Conservation (phyloP, 805 yeast genomes). For the Debaryomyces hansenii region DNA sequence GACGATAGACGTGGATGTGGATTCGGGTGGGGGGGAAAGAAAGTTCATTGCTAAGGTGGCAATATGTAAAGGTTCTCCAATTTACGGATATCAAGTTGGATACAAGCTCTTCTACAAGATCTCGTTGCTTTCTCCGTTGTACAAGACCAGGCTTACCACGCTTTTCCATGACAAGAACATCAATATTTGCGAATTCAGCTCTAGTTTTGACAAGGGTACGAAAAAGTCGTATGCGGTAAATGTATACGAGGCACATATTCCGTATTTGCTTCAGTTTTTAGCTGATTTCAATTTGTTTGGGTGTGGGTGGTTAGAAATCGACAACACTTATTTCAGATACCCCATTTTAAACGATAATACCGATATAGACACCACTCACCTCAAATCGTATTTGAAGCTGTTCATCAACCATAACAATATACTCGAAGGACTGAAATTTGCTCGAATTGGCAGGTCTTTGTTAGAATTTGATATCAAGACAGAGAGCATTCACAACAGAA, state of each 20-base stretch:
- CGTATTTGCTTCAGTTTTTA: slow-evolving; percentile 72
- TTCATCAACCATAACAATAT: slow-evolving; percentile 28
- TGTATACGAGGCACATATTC: slow-evolving; percentile 75
- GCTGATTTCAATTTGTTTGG: slow-evolving; percentile 84
- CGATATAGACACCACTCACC: slow-evolving; percentile 4
- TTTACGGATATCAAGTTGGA: slow-evolving; percentile 80
- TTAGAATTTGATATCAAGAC: slow-evolving; percentile 74
- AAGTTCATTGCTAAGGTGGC: slow-evolving; percentile 59
- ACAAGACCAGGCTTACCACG: slow-evolving; percentile 52
- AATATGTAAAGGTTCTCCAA: slow-evolving; percentile 71
- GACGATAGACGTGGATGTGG: slow-evolving; percentile 6
- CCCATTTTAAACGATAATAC: slow-evolving; percentile 42
- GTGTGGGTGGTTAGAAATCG: slow-evolving; percentile 69
- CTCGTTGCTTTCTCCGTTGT: slow-evolving; percentile 61
- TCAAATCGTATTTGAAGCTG: slow-evolving; percentile 16
- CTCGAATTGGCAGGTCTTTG: slow-evolving; percentile 60
- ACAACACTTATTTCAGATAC: slow-evolving; percentile 50
- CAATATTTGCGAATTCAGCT: slow-evolving; percentile 1
- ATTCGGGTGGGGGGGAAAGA: slow-evolving; percentile 12
- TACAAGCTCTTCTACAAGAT: slow-evolving; percentile 68
- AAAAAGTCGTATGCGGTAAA: slow-evolving; percentile 2
- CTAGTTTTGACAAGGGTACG: background rate
- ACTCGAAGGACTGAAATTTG: slow-evolving; percentile 25
- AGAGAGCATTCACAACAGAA: slow-evolving; percentile 58
- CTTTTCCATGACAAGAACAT: slow-evolving; percentile 31